Percentiles rank a stretch among this genome's conserved stretches.
phyloP scores from a whole-genome alignment of 257 asterid species.

The Gardenia jasminoides region DNA sequence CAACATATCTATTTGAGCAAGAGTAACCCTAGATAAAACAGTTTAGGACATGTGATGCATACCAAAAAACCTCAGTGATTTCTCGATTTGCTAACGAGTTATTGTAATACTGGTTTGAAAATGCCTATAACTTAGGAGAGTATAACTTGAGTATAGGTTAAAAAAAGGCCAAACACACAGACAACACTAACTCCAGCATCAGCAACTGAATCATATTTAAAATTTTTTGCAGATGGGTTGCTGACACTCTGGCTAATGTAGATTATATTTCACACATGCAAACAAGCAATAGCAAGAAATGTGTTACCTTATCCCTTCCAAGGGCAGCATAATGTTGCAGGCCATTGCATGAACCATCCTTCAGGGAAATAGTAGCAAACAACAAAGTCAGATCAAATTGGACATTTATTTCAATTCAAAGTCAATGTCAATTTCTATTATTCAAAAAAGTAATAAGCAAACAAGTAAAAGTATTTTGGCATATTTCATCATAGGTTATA shows the following conservation, averaged over 20 bases:
- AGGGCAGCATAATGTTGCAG: constrained; percentile 99
- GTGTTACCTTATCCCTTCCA: constrained; percentile 90
- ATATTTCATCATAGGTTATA: neutral
- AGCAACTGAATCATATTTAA: neutral
- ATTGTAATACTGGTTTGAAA: neutral
- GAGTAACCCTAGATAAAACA: neutral
- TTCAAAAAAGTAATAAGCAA: neutral
- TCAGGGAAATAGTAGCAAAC: constrained; percentile 26
- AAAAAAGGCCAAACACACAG: neutral
- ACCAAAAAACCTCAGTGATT: neutral
- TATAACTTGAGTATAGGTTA: neutral
- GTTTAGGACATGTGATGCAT: neutral
- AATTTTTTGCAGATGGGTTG: neutral
- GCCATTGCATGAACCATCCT: constrained; percentile 99
- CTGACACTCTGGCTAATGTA: neutral
- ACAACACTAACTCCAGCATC: neutral
- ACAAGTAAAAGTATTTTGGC: neutral
- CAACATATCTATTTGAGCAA: neutral
- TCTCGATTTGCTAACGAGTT: neutral
- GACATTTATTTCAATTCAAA: constrained; percentile 15
- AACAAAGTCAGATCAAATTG: constrained; percentile 21
- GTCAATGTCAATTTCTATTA: neutral
- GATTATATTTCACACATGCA: neutral
- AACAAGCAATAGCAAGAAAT: constrained; percentile 13
- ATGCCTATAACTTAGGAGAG: neutral